Base-by-base conservation (phyloP, 2,329 filamentous ascomycete genomes). In the Chrysoporthe deuterocubensis region DNA sequence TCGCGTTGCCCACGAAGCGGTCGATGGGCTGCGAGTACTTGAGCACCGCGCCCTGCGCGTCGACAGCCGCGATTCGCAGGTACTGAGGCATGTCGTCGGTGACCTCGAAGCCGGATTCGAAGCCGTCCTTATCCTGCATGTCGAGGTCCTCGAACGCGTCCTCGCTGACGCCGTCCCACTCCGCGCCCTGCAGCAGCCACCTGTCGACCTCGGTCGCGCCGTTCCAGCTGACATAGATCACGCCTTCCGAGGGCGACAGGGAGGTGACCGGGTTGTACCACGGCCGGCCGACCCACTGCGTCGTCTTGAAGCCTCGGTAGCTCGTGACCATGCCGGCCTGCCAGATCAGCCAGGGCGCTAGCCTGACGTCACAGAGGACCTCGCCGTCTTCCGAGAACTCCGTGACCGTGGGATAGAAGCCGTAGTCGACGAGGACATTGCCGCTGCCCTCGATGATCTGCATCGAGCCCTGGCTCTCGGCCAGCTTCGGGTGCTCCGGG, bases 181-280 rank as follows among this genome's bases (percentile, higher is more conserved):
- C 65, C n/a, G 61, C 65, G 13, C 65, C 66, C 65, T 71, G 67
- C 18, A 72, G 59, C 8, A 69, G 62, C 71, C 71, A 72, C 18
- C 62, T 62, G 18, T 59, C 59, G n/a, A 71, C 64, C 42, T 69
- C 67, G 0, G 71, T 72, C 13, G 71, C 71, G 26, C 71, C 71
- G 56, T 72, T 71, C 71, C 71, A 72, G 63, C 71, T 72, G 26
- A 70, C 67, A 18, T 70, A 72, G n/a, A 72, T 32, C 14, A 62
- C 46, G 14, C 61, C 59, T 8, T 71, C 66, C 3, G 52, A 32
- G 2, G 70, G 68, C 8, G 50, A 6, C 21, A 68, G 62, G 26
- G 34, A 58, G 3, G 66, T 58, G n/a, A 44, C 46, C 1, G 71
- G 71, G 3, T 65, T 59, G 18, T 56, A 56, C 59, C 62, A 40